A percentile compares a stretch with the other conserved stretches of the same genome.
Evolutionary conservation across 2,329 filamentous ascomycete genomes (phyloP).

Genomic region (Claviceps fusiformis): DNA sequence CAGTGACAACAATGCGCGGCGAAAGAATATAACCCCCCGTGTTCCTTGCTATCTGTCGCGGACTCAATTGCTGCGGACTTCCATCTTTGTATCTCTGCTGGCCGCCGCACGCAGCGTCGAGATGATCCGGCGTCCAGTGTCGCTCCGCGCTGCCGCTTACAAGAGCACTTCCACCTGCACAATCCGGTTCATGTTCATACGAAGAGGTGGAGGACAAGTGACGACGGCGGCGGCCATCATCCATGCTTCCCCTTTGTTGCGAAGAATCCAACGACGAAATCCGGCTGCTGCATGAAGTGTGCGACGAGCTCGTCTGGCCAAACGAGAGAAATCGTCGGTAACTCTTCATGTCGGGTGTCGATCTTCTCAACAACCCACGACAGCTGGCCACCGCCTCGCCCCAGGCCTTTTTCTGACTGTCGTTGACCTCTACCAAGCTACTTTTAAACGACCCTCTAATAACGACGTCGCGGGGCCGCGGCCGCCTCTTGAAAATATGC

Average conservation of each 20-base stretch:
- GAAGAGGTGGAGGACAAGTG: slow-evolving; percentile 3
- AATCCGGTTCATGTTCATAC: background rate
- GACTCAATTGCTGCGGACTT: slow-evolving; percentile 1
- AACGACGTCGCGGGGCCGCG: background rate
- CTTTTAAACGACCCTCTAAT: background rate
- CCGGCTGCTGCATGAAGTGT: slow-evolving; percentile 1
- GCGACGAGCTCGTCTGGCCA: slow-evolving; percentile 1
- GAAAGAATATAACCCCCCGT: slow-evolving; percentile 19
- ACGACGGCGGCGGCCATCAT: background rate
- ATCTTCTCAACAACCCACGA: slow-evolving; percentile 6
- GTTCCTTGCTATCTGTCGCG: slow-evolving; percentile 4
- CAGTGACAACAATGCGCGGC: slow-evolving; percentile 29
- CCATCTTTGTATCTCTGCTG: background rate
- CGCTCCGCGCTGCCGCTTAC: background rate
- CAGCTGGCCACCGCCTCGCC: slow-evolving; percentile 8
- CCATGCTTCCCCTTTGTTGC: background rate
- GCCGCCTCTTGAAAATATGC: slow-evolving; percentile 7
- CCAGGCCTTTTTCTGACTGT: slow-evolving; percentile 5
- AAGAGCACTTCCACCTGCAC: background rate
- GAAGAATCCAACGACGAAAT: slow-evolving; percentile 1
- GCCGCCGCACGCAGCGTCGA: background rate
- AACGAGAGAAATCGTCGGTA: slow-evolving; percentile 3
- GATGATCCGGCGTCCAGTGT: background rate
- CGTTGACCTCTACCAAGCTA: slow-evolving; percentile 6
- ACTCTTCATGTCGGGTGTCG: slow-evolving; percentile 4